These are phyloP conservation scores for Fusarium xylarioides DNA, from an alignment of 2,329 filamentous ascomycete species.

Conservation along the genomic window DNA sequence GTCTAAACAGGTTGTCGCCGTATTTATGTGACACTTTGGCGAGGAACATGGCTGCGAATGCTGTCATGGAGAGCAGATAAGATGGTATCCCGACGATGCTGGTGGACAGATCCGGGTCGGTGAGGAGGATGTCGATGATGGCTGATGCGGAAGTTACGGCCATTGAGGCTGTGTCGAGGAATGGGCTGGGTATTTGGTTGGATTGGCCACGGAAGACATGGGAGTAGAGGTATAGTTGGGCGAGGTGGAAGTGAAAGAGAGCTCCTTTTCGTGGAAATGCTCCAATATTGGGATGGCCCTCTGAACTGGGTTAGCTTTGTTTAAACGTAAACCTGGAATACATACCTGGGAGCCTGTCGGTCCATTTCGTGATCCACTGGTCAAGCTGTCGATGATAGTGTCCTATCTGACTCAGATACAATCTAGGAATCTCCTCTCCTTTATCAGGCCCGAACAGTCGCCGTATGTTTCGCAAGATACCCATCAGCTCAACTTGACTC, in stretches of 20 bases:
- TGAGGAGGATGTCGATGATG: conserved; percentile 55
- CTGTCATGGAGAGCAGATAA: conserved; percentile 62
- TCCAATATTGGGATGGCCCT: conserved; percentile 46
- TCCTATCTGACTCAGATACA: conserved; percentile 58
- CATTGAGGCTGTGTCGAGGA: conserved; percentile 46
- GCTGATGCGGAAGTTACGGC: conserved; percentile 52
- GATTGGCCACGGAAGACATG: conserved; percentile 53
- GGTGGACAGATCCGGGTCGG: conserved; percentile 52
- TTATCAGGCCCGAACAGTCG: conserved; percentile 65
- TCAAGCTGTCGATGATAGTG: conserved; percentile 49
- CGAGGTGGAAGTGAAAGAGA: conserved; percentile 53
- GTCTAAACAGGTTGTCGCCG: conserved; percentile 50
- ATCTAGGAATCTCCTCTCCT: conserved; percentile 59
- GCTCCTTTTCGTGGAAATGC: conserved; percentile 53
- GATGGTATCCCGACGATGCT: conserved; percentile 57
- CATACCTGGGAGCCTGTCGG: conserved; percentile 43
- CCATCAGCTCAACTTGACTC: conserved; percentile 66
- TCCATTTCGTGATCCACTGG: conserved; percentile 51
- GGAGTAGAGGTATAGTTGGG: conserved; percentile 53
- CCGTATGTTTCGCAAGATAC: conserved; percentile 64
- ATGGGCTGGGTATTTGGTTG: conserved; percentile 45
- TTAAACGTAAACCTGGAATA: too few species aligned
- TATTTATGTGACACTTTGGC: conserved; percentile 58
- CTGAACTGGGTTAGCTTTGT: too few species aligned
- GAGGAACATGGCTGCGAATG: conserved; percentile 62